Conservation (phyloP, 139 green algal genomes). For the Desmodesmus armatus region DNA sequence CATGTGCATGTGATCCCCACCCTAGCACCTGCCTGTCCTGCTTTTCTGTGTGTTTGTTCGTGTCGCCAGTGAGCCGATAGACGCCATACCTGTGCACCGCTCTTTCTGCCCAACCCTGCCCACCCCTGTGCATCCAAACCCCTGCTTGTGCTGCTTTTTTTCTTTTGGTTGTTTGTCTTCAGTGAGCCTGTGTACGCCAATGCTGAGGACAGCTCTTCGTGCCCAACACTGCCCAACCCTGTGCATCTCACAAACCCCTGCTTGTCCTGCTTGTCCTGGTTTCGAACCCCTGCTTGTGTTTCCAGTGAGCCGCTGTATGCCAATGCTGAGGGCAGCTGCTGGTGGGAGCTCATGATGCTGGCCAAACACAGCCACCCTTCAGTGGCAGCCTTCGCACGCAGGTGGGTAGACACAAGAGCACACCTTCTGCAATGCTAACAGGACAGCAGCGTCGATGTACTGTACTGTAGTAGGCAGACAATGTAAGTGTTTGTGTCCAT, state of each 20-base stretch:
- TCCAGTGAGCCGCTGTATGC: conserved; percentile 83
- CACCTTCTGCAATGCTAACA: no score
- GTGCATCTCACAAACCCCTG: not conserved
- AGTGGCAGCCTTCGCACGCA: conserved; percentile 87
- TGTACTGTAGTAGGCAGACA: no score
- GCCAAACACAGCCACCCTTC: conserved; percentile 89
- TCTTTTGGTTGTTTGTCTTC: not conserved
- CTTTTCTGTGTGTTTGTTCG: no score
- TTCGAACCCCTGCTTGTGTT: not conserved
- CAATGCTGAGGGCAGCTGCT: conserved; percentile 79
- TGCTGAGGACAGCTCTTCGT: conserved; percentile 84
- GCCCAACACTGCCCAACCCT: conserved; percentile 82
- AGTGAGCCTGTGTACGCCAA: conserved; percentile 80
- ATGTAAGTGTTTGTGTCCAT: no score
- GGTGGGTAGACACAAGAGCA: no score
- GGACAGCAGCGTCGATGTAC: no score
- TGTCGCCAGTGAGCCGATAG: no score
- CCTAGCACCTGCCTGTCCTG: no score
- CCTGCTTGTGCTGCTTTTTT: not conserved
- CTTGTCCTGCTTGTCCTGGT: not conserved
- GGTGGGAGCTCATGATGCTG: conserved; percentile 92
- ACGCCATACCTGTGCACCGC: no score
- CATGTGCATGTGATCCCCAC: no score
- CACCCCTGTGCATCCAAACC: no score
- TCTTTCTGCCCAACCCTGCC: no score